A percentile compares a stretch with the other conserved stretches of the same genome.
Conservation (phyloP, 257 asterid genomes). For the Eucommia ulmoides region DNA sequence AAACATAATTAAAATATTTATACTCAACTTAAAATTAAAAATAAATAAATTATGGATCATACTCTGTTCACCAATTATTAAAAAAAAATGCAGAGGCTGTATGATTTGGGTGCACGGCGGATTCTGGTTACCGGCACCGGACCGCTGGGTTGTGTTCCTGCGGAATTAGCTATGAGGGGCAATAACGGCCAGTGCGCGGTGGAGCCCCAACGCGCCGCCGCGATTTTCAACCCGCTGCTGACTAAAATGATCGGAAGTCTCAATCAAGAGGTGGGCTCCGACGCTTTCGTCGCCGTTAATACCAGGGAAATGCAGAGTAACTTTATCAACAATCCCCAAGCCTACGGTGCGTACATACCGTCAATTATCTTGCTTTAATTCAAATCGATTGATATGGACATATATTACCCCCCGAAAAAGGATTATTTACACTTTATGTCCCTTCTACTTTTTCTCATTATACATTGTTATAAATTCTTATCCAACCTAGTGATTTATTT, state of each 20-base stretch:
- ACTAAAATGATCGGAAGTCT: neutral
- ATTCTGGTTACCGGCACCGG: constrained; percentile 1
- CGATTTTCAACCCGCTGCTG: neutral
- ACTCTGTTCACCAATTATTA: too few species aligned
- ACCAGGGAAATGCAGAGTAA: neutral
- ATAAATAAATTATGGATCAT: too few species aligned
- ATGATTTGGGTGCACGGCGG: constrained; percentile 1
- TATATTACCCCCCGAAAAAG: too few species aligned
- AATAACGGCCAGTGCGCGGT: neutral
- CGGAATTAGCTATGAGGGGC: neutral
- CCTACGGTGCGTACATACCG: neutral
- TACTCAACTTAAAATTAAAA: too few species aligned
- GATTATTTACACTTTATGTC: too few species aligned
- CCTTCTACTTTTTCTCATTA: too few species aligned
- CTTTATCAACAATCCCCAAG: neutral
- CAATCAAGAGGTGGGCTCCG: neutral
- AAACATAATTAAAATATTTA: too few species aligned
- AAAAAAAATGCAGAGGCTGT: neutral
- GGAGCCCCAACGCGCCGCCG: neutral
- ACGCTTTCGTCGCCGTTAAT: neutral
- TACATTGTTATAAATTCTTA: too few species aligned
- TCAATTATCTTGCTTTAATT: too few species aligned
- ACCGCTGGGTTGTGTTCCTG: constrained; percentile 1
- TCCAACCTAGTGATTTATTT: too few species aligned
- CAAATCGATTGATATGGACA: too few species aligned